Evolutionary conservation across 106 monocot genomes (phyloP).

Genomic region (Phalaenopsis equestris): DNA sequence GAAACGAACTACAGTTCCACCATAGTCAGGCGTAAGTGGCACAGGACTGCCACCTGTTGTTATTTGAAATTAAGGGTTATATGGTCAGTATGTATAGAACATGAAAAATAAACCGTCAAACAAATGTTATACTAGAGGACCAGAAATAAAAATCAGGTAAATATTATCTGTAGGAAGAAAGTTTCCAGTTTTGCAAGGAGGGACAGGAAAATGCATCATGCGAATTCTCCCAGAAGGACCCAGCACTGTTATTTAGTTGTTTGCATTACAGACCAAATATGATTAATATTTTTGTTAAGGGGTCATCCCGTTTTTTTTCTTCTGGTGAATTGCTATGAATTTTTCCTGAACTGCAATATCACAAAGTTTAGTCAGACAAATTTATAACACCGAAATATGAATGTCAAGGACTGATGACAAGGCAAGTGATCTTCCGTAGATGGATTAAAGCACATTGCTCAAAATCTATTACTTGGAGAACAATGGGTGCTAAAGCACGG

Average conservation of each 20-base stretch:
- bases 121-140: not conserved
- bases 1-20: conserved; percentile 47
- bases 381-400: not conserved
- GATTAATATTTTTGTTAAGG: not conserved
- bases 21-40: conserved; percentile 88
- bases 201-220: not conserved
- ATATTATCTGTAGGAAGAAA: not conserved
- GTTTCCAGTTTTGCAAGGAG: not conserved
- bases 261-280: not conserved
- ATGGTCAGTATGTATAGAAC: not conserved
- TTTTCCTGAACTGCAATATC: not conserved
- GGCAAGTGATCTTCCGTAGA: not conserved
- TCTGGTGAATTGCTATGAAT: not conserved
- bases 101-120: not conserved
- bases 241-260: not conserved
- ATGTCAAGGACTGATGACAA: not conserved
- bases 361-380: not conserved
- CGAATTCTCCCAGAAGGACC: not conserved
- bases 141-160: not conserved
- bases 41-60: conserved; percentile 34
- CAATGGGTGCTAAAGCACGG: not conserved
- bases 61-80: not conserved
- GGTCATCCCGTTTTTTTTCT: too few species aligned
- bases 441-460: not conserved
- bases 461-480: not conserved